phyloP scores from a whole-genome alignment of 495 filamentous ascomycete genomes.

The Xylaria intraflava region DNA sequence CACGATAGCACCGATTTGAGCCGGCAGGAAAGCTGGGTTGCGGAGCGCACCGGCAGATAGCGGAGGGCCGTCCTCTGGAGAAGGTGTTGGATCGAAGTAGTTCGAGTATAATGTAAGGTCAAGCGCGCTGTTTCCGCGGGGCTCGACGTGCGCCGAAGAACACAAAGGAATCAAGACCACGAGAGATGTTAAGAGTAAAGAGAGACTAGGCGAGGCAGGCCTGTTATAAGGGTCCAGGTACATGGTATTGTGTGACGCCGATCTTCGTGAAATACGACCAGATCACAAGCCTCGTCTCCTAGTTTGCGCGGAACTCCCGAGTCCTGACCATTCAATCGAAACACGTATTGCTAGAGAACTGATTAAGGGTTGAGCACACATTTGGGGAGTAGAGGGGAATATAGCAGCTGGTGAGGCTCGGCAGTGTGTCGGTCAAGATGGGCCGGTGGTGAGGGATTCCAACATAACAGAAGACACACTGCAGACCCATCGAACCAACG shows the following conservation, averaged over 20 bases:
- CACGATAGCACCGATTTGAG: constrained; percentile 71
- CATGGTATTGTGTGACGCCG: constrained; percentile 26
- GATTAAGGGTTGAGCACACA: constrained; percentile 26
- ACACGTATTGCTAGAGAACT: constrained; percentile 40
- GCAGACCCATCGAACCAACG: constrained; percentile 29
- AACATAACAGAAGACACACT: constrained; percentile 22
- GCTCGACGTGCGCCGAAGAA: constrained; percentile 26
- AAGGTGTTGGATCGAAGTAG: constrained; percentile 49
- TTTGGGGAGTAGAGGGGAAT: constrained; percentile 40
- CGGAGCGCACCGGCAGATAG: constrained; percentile 47
- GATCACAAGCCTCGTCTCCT: constrained; percentile 20
- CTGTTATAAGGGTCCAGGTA: constrained; percentile 27
- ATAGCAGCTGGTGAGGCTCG: constrained; percentile 50
- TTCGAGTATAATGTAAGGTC: constrained; percentile 33
- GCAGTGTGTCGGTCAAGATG: constrained; percentile 25
- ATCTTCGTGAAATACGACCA: constrained; percentile 26
- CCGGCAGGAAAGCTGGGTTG: constrained; percentile 57
- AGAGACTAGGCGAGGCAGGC: constrained; percentile 20
- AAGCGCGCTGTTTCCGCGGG: constrained; percentile 11
- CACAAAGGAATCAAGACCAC: constrained; percentile 31
- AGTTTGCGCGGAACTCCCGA: constrained; percentile 26
- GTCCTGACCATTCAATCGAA: constrained; percentile 39
- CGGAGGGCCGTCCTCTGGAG: constrained; percentile 53
- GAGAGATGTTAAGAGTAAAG: constrained; percentile 21
- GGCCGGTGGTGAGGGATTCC: constrained; percentile 14